These are phyloP conservation scores for Onygenales sp. DNA, from an alignment of 2,329 filamentous ascomycete genomes.

Conservation along the genomic window DNA sequence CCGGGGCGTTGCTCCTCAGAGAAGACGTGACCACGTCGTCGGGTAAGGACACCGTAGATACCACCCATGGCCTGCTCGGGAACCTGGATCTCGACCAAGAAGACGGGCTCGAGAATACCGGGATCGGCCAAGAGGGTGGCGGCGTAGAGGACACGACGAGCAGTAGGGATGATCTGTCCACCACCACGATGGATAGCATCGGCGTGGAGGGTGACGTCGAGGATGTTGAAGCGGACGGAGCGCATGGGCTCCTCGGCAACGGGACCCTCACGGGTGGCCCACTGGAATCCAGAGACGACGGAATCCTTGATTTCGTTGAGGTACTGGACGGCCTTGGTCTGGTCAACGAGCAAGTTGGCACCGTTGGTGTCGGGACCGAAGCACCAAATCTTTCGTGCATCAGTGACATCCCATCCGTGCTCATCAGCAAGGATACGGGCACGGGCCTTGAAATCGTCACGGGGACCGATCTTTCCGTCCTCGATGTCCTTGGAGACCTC, in stretches of 20 bases:
- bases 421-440: conserved; percentile 94
- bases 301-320: conserved; percentile 99
- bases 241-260: conserved; percentile 98
- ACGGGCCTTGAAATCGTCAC: conserved; percentile 98
- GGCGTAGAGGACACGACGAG: conserved; percentile 95
- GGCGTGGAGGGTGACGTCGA: conserved; percentile 98
- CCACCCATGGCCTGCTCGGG: conserved; percentile 98
- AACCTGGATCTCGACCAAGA: conserved; percentile 98
- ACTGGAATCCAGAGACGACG: conserved; percentile 99
- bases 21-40: conserved; percentile 98
- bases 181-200: conserved; percentile 99
- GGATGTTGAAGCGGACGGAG: conserved; percentile 93
- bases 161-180: conserved; percentile 96
- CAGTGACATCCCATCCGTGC: conserved; percentile 97
- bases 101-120: conserved; percentile 90
- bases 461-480: conserved; percentile 78
- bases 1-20: conserved; percentile 94
- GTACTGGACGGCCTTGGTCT: conserved; percentile 99
- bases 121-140: conserved; percentile 84
- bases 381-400: conserved; percentile 99
- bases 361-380: conserved; percentile 97
- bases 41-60: conserved; percentile 98
- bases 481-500: conserved; percentile 89
- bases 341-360: conserved; percentile 97
- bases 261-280: conserved; percentile 95